Base-by-base conservation (phyloP, 179 eudicot genomes). In the Amaranthus tricolor region DNA sequence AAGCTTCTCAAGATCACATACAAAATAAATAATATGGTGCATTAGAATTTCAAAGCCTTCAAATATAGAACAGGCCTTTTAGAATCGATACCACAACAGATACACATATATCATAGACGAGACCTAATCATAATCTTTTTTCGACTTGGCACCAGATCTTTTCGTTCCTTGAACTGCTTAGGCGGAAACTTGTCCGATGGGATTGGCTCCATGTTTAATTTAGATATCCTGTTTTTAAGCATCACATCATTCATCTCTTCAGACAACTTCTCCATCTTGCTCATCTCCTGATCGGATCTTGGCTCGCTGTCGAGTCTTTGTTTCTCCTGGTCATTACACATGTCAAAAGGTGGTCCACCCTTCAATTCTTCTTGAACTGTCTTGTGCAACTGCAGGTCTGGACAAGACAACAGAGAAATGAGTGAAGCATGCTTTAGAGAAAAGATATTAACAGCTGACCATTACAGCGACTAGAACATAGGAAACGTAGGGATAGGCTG, bases 111-210 rank as follows among this genome's bases (percentile, higher is more conserved):
- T 83, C 82, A 90, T 19, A 90, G 83, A 72, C 96, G 89, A 2
- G 96, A 91, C 7, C 91, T 88, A 47, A 91, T 89, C 74, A 89
- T 78, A 68, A 87, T 78, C 84, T 80, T 89, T 73, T 73, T 83
- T 71, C 68, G 74, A 63, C 64, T 74, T 60, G 83, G 69, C 24
- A 66, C 76, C n/a, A 62, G 16, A 50, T 76, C 59, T 17, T 21
- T 51, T 20, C 82, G 79, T 47, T 57, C 80, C 67, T 83, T 72
- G 16, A 59, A 50, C 17, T 89, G 85, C 70, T 83, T 82, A 59
- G 83, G 78, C 6, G 85, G 80, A 9, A 71, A 71, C 59, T 85
- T 79, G 14, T 61, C 20, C 21, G 81, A 73, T 48, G 81, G 86
- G 51, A 74, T 77, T 64, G 71, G 76, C 51, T 79, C 67, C 24